These are phyloP conservation scores for Rhodamnia rubescens DNA, from an alignment of 345 rosid species.

Conservation along the genomic window DNA sequence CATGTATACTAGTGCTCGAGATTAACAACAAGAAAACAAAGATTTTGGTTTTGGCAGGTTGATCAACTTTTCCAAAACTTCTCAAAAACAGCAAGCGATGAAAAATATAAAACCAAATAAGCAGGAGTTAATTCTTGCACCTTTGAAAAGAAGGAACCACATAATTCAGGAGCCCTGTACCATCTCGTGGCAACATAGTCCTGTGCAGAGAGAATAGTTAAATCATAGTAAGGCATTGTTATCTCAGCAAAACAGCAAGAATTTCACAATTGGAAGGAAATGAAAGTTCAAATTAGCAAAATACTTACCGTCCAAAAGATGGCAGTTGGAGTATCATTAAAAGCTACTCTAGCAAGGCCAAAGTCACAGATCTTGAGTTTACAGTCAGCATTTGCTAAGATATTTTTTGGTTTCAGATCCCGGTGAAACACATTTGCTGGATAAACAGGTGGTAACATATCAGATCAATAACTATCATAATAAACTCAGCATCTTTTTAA, in stretches of 20 bases:
- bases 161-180: constrained; percentile 94
- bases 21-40: neutral
- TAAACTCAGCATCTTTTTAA: neutral
- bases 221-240: neutral
- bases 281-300: neutral
- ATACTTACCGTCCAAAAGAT: constrained; percentile 84
- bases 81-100: neutral
- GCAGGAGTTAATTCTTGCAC: constrained; percentile 16
- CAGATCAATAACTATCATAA: neutral
- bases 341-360: constrained; percentile 97
- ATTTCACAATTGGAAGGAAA: neutral
- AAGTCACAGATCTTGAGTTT: constrained; percentile 96
- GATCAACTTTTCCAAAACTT: neutral
- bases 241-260: neutral
- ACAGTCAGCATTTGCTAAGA: constrained; percentile 93
- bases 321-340: constrained; percentile 86
- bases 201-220: constrained; percentile 17
- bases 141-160: constrained; percentile 98
- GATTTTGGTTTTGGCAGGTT: neutral
- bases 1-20: neutral
- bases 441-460: neutral
- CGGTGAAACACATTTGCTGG: constrained; percentile 91
- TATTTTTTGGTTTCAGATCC: constrained; percentile 88
- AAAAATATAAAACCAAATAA: neutral
- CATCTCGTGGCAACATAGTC: constrained; percentile 97